Conservation (phyloP, 148 eudicot species). For the Rhododendron kiyosumense region DNA sequence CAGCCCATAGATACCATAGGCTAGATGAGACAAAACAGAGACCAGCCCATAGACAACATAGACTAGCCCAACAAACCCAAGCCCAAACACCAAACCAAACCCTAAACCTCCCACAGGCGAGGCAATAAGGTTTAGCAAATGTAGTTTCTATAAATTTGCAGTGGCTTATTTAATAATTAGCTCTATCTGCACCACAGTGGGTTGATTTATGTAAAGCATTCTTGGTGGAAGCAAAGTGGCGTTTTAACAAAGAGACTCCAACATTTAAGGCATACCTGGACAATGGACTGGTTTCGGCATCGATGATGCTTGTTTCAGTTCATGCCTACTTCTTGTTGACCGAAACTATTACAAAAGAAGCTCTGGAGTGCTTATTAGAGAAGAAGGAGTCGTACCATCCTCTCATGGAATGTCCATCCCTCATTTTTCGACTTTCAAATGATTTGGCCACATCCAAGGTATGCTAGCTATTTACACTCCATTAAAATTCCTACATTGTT, state of each 20-base stretch:
- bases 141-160: too few relatives aligned
- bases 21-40: too few relatives aligned
- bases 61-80: too few relatives aligned
- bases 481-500: not conserved
- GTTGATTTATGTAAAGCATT: conserved; percentile 15
- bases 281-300: conserved; percentile 18
- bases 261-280: conserved; percentile 1
- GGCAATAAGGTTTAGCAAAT: too few relatives aligned
- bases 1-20: too few relatives aligned
- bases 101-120: too few relatives aligned
- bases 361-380: conserved; percentile 3
- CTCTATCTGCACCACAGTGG: conserved; percentile 7
- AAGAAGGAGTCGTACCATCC: conserved; percentile 7
- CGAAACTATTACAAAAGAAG: conserved; percentile 10
- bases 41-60: too few relatives aligned
- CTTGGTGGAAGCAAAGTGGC: conserved; percentile 21
- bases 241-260: conserved; percentile 3
- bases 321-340: conserved; percentile 18
- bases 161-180: not conserved
- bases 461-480: not conserved
- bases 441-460: conserved; percentile 23
- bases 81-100: too few relatives aligned
- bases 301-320: conserved; percentile 7
- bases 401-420: not conserved
- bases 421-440: conserved; percentile 19